Evolutionary conservation across 352 stramenopile genomes (phyloP).

Genomic region (Pythium angustatum): DNA sequence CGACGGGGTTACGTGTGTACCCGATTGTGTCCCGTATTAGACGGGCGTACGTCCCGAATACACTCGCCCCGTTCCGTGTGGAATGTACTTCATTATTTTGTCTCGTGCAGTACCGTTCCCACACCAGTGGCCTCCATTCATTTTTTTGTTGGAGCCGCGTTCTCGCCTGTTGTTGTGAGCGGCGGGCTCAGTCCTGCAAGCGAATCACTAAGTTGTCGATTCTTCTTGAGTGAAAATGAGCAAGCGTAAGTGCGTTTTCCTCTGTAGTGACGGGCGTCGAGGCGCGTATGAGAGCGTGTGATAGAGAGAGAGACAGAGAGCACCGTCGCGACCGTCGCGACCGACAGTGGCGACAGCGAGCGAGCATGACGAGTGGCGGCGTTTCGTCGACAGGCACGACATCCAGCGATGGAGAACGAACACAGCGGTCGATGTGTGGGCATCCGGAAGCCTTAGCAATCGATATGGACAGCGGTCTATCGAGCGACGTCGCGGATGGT

Average conservation of each 20-base stretch:
- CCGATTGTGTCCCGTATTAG: conserved; percentile 1
- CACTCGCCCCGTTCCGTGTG: no score
- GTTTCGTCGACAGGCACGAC: no score
- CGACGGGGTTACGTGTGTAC: no score
- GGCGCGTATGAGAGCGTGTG: not conserved
- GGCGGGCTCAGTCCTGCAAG: conserved; percentile 30
- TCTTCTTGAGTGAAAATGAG: conserved; percentile 85
- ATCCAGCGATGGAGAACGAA: no score
- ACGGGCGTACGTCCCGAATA: not conserved
- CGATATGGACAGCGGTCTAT: no score
- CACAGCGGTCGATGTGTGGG: no score
- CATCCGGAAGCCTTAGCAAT: no score
- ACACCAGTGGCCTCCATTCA: conserved; percentile 37
- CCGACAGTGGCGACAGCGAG: no score
- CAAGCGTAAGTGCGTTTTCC: conserved; percentile 67
- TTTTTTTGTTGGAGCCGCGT: conserved; percentile 31
- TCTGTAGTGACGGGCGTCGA: not conserved
- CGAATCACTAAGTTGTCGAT: conserved; percentile 52
- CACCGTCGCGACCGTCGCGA: no score
- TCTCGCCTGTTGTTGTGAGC: conserved; percentile 5
- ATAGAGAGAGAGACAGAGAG: not conserved
- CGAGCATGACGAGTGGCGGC: no score
- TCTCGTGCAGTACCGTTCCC: conserved; percentile 16
- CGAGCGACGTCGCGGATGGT: no score
- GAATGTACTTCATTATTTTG: conserved; percentile 19